Evolutionary conservation across 345 rosid genomes (phyloP).

Genomic region (Reutealis trisperma): DNA sequence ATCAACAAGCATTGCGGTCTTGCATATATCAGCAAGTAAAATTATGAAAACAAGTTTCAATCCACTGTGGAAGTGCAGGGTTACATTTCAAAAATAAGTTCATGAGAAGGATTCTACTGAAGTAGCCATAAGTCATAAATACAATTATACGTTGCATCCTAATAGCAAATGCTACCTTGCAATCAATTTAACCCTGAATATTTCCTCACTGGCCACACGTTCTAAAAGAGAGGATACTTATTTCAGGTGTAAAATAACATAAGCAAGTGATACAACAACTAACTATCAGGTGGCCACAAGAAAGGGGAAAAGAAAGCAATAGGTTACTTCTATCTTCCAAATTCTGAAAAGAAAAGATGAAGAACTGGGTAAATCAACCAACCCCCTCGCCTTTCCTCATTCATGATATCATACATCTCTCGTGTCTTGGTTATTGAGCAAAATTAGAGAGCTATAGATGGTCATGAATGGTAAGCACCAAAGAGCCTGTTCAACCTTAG

Average conservation of each 20-base stretch:
- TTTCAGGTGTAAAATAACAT: neutral
- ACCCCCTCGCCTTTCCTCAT: constrained; percentile 20
- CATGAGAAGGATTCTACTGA: no score
- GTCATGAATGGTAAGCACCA: constrained; percentile 13
- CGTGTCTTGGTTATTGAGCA: constrained; percentile 9
- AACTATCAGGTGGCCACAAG: neutral
- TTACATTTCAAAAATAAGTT: no score
- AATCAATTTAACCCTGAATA: neutral
- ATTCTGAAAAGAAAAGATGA: constrained; percentile 15
- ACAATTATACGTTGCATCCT: neutral
- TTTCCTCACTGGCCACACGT: neutral
- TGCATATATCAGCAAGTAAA: no score
- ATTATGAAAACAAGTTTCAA: no score
- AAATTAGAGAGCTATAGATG: constrained; percentile 13
- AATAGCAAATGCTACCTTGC: neutral
- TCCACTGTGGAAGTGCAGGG: no score
- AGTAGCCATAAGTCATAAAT: no score
- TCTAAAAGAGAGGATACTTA: neutral
- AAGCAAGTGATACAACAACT: constrained; percentile 4
- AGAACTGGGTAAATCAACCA: constrained; percentile 4
- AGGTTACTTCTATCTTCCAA: constrained; percentile 5
- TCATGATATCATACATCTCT: constrained; percentile 8
- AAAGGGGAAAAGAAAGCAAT: constrained; percentile 1
- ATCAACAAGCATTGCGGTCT: no score
- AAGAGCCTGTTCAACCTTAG: constrained; percentile 23